Conservation (phyloP, 148 eudicot species). For the Fagopyrum esculentum region DNA sequence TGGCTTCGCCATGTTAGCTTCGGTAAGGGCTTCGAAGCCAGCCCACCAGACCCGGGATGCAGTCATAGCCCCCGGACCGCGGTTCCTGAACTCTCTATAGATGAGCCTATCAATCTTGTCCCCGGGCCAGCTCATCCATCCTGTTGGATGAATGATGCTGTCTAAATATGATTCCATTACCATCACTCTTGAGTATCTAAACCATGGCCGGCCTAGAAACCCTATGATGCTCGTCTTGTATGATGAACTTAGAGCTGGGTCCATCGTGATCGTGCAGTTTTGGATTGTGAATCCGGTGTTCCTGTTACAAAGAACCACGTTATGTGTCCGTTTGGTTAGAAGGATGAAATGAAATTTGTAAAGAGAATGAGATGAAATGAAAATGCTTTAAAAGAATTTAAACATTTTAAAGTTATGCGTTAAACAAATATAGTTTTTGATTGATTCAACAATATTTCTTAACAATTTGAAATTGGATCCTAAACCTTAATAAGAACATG, state of each 20-base stretch:
- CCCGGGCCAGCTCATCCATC: conserved; percentile 27
- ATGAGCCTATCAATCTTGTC: conserved; percentile 13
- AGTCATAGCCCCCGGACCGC: conserved; percentile 19
- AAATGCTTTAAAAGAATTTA: too few species aligned
- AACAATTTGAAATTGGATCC: too few species aligned
- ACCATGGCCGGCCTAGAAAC: conserved; percentile 34
- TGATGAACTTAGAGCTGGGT: neutral
- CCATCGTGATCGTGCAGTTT: neutral
- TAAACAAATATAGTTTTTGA: too few species aligned
- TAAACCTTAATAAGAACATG: too few species aligned
- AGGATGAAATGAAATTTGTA: too few species aligned
- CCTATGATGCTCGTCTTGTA: neutral
- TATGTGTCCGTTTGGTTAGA: too few species aligned
- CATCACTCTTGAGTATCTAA: conserved; percentile 26
- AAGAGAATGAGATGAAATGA: too few species aligned
- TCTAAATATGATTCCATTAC: conserved; percentile 25
- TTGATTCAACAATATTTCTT: too few species aligned
- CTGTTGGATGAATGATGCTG: conserved; percentile 17
- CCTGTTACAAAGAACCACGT: neutral
- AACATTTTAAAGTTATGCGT: too few species aligned
- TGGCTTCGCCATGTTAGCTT: conserved; percentile 14
- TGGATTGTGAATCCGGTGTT: neutral
- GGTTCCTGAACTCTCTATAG: conserved; percentile 24
- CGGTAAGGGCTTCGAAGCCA: conserved; percentile 14
- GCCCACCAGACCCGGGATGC: conserved; percentile 18